Percentiles rank a stretch among this genome's conserved stretches.
phyloP scores from a whole-genome alignment of 805 yeast genomes.

The Peterozyma xylosa region DNA sequence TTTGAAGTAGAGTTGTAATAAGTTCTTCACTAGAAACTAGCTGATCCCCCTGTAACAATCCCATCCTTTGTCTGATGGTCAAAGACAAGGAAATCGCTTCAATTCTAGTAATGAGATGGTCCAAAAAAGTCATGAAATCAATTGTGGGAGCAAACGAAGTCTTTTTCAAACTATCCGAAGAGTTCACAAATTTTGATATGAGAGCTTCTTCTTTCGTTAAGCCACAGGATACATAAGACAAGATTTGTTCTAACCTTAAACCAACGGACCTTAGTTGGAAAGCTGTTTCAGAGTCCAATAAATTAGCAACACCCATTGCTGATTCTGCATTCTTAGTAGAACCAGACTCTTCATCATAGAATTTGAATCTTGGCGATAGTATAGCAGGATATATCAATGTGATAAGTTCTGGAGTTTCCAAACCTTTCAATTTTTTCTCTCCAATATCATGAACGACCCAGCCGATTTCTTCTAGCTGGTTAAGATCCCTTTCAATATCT shows the following conservation, averaged over 20 bases:
- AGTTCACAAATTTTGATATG: conserved; percentile 19
- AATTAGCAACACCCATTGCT: conserved; percentile 16
- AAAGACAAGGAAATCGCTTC: conserved; percentile 49
- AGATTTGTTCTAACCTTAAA: conserved; percentile 49
- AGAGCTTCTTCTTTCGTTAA: conserved; percentile 17
- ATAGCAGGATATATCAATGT: conserved; percentile 70
- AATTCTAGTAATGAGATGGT: conserved; percentile 60
- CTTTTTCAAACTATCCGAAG: conserved; percentile 10
- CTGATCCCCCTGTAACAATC: not conserved
- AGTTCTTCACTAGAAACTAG: no score
- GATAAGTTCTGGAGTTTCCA: conserved; percentile 86
- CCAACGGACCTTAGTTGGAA: conserved; percentile 43
- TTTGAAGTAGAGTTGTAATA: no score
- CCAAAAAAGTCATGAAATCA: conserved; percentile 50
- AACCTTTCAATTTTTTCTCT: conserved; percentile 84
- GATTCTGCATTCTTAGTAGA: conserved; percentile 10
- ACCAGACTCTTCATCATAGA: conserved; percentile 21
- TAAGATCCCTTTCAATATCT: conserved; percentile 51
- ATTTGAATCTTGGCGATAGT: conserved; percentile 52
- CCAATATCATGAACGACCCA: conserved; percentile 67
- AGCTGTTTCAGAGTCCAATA: conserved; percentile 19
- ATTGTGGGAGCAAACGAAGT: conserved; percentile 1
- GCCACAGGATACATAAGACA: conserved; percentile 43
- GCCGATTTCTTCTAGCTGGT: conserved; percentile 59
- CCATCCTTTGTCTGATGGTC: conserved; percentile 29